These are phyloP conservation scores for Solanum ossicruentum DNA, from an alignment of 257 asterid species.

Conservation along the genomic window DNA sequence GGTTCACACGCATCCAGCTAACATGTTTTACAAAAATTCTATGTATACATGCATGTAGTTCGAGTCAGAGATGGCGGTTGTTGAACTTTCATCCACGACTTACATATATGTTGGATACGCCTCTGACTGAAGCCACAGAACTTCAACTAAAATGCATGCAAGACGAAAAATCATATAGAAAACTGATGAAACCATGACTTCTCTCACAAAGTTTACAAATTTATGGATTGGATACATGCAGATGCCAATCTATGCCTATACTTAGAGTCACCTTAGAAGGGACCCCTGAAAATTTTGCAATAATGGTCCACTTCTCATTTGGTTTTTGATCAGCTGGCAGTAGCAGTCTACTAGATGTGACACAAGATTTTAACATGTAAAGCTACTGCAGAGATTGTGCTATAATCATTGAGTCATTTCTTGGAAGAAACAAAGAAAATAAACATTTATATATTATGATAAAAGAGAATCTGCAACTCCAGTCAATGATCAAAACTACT, in stretches of 20 bases:
- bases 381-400: neutral
- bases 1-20: neutral
- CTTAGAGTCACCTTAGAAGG: neutral
- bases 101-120: neutral
- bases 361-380: neutral
- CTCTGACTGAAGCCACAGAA: neutral
- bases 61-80: neutral
- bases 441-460: neutral
- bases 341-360: neutral
- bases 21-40: neutral
- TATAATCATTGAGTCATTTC: neutral
- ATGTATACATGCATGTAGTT: neutral
- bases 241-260: neutral
- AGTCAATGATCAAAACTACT: neutral
- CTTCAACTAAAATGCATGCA: neutral
- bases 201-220: neutral
- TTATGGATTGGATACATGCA: neutral
- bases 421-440: neutral
- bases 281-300: neutral
- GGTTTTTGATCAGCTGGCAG: neutral
- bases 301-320: neutral
- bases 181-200: neutral
- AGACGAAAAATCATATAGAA: neutral
- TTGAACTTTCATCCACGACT: neutral
- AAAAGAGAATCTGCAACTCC: neutral